Evolutionary conservation across 2,329 filamentous ascomycete genomes (phyloP).

Genomic region (Colletotrichum phormii): DNA sequence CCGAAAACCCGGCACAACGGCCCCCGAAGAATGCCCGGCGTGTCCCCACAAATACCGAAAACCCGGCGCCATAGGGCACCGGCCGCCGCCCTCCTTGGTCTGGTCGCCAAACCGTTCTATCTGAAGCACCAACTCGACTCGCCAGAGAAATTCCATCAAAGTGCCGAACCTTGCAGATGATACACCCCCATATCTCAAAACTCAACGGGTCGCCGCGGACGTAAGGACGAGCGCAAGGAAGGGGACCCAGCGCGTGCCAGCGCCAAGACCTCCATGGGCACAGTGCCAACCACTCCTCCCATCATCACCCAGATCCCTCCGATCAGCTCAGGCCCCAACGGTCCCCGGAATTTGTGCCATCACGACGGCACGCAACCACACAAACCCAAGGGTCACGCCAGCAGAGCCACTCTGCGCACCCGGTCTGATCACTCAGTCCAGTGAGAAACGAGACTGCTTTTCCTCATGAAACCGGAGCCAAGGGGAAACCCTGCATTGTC

Average conservation of each 20-base stretch:
- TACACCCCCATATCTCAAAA: conserved; percentile 11
- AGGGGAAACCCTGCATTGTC: conserved; percentile 18
- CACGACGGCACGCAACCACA: background rate
- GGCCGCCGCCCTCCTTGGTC: background rate
- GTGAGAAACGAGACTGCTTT: conserved; percentile 1
- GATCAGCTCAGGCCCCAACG: conserved; percentile 19
- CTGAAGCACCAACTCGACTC: conserved; percentile 12
- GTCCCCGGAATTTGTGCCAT: conserved; percentile 12
- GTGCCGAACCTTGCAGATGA: conserved; percentile 36
- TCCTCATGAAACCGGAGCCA: conserved; percentile 24
- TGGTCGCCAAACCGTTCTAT: background rate
- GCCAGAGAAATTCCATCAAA: conserved; percentile 22
- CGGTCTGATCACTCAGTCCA: conserved; percentile 1
- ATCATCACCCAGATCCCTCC: background rate
- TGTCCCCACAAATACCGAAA: conserved; percentile 16
- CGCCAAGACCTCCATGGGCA: conserved; percentile 23
- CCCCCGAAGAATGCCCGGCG: background rate
- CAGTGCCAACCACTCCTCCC: conserved; percentile 1
- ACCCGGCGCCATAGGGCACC: background rate
- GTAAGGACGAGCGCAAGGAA: background rate
- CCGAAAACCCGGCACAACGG: conserved; percentile 1
- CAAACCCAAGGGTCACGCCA: background rate
- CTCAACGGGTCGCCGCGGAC: conserved; percentile 15
- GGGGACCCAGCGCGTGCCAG: conserved; percentile 7
- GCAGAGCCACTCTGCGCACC: conserved; percentile 5